Base-by-base conservation (phyloP, 495 filamentous ascomycete species). In the Penicillium crystallinum region DNA sequence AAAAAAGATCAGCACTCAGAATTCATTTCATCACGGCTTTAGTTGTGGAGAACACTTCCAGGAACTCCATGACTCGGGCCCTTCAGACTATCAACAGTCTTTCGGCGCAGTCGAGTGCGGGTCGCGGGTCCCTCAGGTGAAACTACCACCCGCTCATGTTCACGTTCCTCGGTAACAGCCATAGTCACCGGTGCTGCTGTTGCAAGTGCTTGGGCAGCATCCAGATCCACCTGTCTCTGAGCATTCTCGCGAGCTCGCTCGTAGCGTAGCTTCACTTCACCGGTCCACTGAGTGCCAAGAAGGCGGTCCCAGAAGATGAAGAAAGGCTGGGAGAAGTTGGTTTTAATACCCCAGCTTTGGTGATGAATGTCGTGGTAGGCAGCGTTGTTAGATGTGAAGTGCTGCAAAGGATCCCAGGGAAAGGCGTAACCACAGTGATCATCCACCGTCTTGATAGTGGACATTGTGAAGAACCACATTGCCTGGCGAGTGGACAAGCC, bases 351-450 rank as follows among this genome's bases (percentile, higher is more conserved):
- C 93, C 92, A 98, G 73, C 89, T 95, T 73, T 98, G 93, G 71
- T 98, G 93, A 68, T 98, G 93, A 46, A 98, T 89, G 66, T 98
- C 93, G 67, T 98, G 93, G 69, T 95, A 98, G 18, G 82, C 85
- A 17, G 93, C 89, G 58, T 97, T 96, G 75, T 98, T 96, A 62
- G 87, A 85, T 31, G 89, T 95, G 27, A 96, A 72, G 62, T 83
- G 84, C 76, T 97, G 91, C 54, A 97, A 76, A 17, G 93, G 93
- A 68, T 98, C 92, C 82, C 86, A 97, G 6, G 93, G 93, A 44
- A 98, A 82, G n/a, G 80, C 76, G 61, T 97, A 98, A 52, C 93
- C 93, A 69, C 91, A 96, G 70, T 98, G 93, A 64, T 98, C 93
- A 64, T 96, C 91, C 21, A 98, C 91, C 0, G 91, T 96, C 76